phyloP scores from a whole-genome alignment of 306 rosid genomes.

The Trichosanthes cucumerina region DNA sequence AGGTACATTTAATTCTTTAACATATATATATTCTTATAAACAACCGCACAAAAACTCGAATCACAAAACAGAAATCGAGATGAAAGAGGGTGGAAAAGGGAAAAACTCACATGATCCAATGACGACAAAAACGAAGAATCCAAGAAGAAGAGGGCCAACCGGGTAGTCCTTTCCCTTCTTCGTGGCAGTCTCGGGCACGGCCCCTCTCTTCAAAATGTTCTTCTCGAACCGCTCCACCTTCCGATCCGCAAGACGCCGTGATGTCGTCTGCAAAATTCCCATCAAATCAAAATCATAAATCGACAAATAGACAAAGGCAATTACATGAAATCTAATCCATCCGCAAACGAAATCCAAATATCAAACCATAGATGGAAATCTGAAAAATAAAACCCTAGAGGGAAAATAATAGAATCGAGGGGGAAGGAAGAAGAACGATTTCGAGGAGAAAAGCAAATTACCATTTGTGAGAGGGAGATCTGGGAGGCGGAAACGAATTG shows the following conservation, averaged over 20 bases:
- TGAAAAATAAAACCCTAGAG: neutral
- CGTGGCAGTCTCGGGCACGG: conserved; percentile 68
- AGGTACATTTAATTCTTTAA: neutral
- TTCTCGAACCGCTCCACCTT: conserved; percentile 87
- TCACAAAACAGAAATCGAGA: neutral
- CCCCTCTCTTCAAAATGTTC: conserved; percentile 86
- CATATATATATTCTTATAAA: neutral
- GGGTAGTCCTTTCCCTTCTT: conserved; percentile 95
- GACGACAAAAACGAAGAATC: conserved; percentile 94
- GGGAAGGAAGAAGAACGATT: neutral
- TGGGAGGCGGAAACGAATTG: neutral
- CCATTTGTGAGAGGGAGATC: conserved; percentile 7
- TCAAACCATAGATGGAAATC: neutral
- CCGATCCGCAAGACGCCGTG: conserved; percentile 88
- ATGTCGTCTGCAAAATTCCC: conserved; percentile 55
- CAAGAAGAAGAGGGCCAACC: conserved; percentile 80
- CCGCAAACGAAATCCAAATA: neutral
- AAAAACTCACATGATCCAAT: conserved; percentile 78
- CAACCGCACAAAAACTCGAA: neutral
- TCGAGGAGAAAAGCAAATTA: neutral
- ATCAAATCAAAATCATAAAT: neutral
- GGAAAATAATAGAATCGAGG: neutral
- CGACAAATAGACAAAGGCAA: neutral
- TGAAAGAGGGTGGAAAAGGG: too few relatives aligned
- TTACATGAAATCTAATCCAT: neutral